phyloP scores from a whole-genome alignment of 176 grass and related monocot genomes.

The Triticum aestivum region DNA sequence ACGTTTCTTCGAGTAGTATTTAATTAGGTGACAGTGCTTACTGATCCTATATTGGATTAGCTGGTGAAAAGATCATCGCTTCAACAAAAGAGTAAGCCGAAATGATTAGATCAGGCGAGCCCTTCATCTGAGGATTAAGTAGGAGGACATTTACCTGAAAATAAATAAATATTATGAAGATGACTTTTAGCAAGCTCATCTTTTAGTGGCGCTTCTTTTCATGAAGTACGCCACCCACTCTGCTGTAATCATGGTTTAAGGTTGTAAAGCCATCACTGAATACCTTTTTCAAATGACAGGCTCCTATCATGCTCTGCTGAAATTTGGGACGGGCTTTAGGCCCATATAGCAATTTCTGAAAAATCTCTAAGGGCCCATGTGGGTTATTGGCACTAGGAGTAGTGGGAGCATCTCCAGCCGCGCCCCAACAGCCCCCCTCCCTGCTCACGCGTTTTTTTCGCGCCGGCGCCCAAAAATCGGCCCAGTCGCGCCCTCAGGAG shows the following conservation, averaged over 20 bases:
- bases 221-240: background rate
- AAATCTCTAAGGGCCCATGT: too few species aligned
- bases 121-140: slow-evolving; percentile 33
- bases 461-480: too few species aligned
- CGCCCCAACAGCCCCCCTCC: too few species aligned
- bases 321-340: too few species aligned
- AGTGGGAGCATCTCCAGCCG: too few species aligned
- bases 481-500: too few species aligned
- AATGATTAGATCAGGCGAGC: slow-evolving; percentile 17
- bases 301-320: background rate
- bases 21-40: background rate
- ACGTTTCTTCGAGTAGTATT: background rate
- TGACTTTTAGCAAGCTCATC: slow-evolving; percentile 1
- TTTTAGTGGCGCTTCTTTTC: slow-evolving; percentile 18
- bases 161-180: background rate
- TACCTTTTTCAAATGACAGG: background rate
- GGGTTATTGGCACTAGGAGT: too few species aligned
- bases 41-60: background rate
- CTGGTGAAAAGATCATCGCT: background rate
- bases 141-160: background rate
- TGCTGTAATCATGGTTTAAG: slow-evolving; percentile 8
- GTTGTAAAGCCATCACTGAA: slow-evolving; percentile 2
- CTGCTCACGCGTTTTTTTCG: too few species aligned
- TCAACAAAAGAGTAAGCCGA: background rate
- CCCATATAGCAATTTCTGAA: too few species aligned